These are phyloP conservation scores for Lactifluus pinguis DNA, from an alignment of 768 basidiomycete species.

Conservation along the genomic window DNA sequence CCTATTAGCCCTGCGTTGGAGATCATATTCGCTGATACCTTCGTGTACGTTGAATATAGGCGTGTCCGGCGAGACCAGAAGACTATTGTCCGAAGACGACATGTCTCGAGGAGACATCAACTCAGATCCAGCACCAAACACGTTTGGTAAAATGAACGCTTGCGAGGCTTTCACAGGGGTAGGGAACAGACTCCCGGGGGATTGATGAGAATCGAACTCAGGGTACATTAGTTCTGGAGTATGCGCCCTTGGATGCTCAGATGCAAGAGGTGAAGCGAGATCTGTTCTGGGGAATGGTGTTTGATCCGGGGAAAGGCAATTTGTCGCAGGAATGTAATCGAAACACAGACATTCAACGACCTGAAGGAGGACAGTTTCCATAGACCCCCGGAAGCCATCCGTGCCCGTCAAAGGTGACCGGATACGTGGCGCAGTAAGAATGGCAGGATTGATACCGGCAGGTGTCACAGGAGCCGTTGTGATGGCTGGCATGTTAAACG, in stretches of 20 bases:
- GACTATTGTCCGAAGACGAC: not conserved
- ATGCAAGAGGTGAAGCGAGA: not conserved
- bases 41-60: slow-evolving; percentile 58
- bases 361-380: not conserved
- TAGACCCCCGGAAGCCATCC: not conserved
- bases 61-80: slow-evolving; percentile 18
- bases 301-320: slow-evolving; percentile 1
- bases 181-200: not conserved
- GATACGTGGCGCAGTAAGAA: not conserved
- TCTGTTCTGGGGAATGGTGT: not conserved
- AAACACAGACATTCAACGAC: not conserved
- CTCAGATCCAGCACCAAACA: not conserved
- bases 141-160: not conserved
- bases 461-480: not conserved
- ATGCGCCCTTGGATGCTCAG: not conserved
- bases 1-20: slow-evolving; percentile 45
- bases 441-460: not conserved
- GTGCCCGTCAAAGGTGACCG: not conserved
- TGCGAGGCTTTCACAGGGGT: not conserved
- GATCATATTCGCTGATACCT: slow-evolving; percentile 46
- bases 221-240: not conserved
- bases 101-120: not conserved
- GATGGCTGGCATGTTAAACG: no score
- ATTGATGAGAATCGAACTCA: not conserved
- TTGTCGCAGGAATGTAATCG: not conserved